phyloP scores from a whole-genome alignment of 2,329 filamentous ascomycete genomes.

The Hypoxylon sp. region DNA sequence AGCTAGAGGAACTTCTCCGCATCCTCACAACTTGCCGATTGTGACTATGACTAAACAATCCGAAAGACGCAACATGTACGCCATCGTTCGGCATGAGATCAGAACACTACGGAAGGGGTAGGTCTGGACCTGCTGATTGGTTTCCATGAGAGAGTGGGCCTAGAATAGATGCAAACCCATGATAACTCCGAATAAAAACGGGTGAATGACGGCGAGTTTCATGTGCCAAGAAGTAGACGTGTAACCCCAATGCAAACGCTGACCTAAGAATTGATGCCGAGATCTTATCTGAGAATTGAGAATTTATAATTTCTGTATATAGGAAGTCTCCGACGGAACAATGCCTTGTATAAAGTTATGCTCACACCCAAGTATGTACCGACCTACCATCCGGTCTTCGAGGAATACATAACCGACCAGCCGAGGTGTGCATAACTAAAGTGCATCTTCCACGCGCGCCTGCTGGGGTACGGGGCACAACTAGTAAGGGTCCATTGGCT shows the following conservation, averaged over 20 bases:
- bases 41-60: conserved; percentile 19
- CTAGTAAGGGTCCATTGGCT: conserved; percentile 22
- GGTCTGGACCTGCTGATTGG: conserved; percentile 6
- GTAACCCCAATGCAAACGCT: not conserved
- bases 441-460: not conserved
- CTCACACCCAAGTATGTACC: conserved; percentile 16
- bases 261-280: conserved; percentile 5
- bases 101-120: conserved; percentile 2
- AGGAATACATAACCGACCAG: conserved; percentile 38
- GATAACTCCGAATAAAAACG: conserved; percentile 1
- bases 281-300: conserved; percentile 15
- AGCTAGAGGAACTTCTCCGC: conserved; percentile 7
- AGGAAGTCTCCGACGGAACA: conserved; percentile 10
- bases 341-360: conserved; percentile 14
- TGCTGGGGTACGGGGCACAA: conserved; percentile 9
- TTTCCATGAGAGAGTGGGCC: not conserved
- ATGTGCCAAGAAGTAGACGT: conserved; percentile 2
- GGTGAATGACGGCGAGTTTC: conserved; percentile 8
- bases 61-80: conserved; percentile 8
- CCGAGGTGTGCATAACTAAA: conserved; percentile 36
- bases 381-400: conserved; percentile 21
- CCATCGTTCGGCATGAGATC: conserved; percentile 9
- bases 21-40: conserved; percentile 10
- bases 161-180: not conserved
- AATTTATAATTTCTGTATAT: no score